Evolutionary conservation across 2,329 filamentous ascomycete genomes (phyloP).

Genomic region (Diplocarpon rosae): DNA sequence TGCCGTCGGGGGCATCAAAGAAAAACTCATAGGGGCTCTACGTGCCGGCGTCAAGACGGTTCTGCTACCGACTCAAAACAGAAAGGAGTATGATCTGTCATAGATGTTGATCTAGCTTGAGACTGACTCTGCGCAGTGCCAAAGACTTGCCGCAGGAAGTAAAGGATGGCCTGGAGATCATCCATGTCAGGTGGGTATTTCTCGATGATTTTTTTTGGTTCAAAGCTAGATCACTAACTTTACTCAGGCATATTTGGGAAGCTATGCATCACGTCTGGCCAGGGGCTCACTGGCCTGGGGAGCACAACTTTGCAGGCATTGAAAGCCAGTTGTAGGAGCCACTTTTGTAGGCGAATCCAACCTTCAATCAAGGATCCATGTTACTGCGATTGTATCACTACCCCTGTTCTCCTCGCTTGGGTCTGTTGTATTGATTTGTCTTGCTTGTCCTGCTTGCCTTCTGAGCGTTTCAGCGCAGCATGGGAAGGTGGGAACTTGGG

Average conservation of each 20-base stretch:
- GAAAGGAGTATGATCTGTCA: slow-evolving; percentile 53
- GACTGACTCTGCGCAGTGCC: slow-evolving; percentile 32
- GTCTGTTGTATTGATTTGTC: too few relatives aligned
- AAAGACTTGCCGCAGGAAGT: slow-evolving; percentile 88
- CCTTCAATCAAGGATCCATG: too few relatives aligned
- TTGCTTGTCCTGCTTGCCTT: too few relatives aligned
- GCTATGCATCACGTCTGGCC: slow-evolving; percentile 88
- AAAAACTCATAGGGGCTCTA: slow-evolving; percentile 92
- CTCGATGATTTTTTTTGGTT: slow-evolving; percentile 3
- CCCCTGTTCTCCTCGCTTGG: too few relatives aligned
- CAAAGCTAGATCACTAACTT: slow-evolving; percentile 15
- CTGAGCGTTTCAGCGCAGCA: too few relatives aligned
- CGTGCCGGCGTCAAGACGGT: slow-evolving; percentile 93
- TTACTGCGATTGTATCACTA: too few relatives aligned
- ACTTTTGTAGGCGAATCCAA: too few relatives aligned
- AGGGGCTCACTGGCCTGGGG: slow-evolving; percentile 71
- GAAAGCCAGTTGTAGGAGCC: slow-evolving; percentile 67
- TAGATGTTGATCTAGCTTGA: not conserved
- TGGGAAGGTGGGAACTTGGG: not conserved
- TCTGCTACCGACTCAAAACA: slow-evolving; percentile 74
- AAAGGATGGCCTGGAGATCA: slow-evolving; percentile 72
- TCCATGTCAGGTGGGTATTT: slow-evolving; percentile 67
- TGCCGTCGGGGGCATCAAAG: slow-evolving; percentile 94
- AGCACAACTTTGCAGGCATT: slow-evolving; percentile 55
- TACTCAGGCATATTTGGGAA: slow-evolving; percentile 77